A percentile compares a stretch with the other conserved stretches of the same genome.
Evolutionary conservation across 106 monocot species (phyloP).

Genomic region (Amphibolis antarctica): DNA sequence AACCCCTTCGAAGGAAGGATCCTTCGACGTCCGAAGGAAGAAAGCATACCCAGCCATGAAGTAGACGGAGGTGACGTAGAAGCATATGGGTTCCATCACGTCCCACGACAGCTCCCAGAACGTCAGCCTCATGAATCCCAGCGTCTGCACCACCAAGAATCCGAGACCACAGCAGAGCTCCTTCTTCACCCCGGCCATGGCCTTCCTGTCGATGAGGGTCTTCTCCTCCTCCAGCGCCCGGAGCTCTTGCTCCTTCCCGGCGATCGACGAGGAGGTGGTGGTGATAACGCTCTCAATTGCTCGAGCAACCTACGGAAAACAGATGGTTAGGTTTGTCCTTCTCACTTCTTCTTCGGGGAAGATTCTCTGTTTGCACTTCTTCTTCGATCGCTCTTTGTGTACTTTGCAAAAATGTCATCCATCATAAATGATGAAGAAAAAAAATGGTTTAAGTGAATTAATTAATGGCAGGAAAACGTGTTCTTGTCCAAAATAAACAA

Average conservation of each 20-base stretch:
- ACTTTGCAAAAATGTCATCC: neutral
- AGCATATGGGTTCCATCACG: slow-evolving; percentile 87
- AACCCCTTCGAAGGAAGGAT: slow-evolving; percentile 69
- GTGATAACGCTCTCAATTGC: slow-evolving; percentile 46
- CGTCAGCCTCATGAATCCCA: slow-evolving; percentile 58
- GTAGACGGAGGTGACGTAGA: slow-evolving; percentile 63
- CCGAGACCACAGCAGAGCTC: slow-evolving; percentile 67
- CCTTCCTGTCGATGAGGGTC: slow-evolving; percentile 31
- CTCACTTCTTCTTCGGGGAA: neutral
- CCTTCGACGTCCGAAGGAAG: slow-evolving; percentile 58
- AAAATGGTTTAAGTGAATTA: no score
- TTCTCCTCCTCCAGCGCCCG: slow-evolving; percentile 36
- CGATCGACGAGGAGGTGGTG: neutral
- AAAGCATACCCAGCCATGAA: slow-evolving; percentile 71
- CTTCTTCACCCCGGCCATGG: slow-evolving; percentile 25
- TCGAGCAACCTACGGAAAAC: slow-evolving; percentile 38
- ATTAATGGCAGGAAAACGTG: no score
- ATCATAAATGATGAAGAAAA: neutral
- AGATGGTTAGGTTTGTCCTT: neutral
- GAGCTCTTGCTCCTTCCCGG: slow-evolving; percentile 20
- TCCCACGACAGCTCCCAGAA: slow-evolving; percentile 93
- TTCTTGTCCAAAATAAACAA: no score
- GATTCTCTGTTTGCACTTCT: neutral
- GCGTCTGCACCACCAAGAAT: slow-evolving; percentile 37
- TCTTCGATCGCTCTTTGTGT: neutral